Conservation (phyloP, 495 filamentous ascomycete species). For the Polyplosphaeria fusca region DNA sequence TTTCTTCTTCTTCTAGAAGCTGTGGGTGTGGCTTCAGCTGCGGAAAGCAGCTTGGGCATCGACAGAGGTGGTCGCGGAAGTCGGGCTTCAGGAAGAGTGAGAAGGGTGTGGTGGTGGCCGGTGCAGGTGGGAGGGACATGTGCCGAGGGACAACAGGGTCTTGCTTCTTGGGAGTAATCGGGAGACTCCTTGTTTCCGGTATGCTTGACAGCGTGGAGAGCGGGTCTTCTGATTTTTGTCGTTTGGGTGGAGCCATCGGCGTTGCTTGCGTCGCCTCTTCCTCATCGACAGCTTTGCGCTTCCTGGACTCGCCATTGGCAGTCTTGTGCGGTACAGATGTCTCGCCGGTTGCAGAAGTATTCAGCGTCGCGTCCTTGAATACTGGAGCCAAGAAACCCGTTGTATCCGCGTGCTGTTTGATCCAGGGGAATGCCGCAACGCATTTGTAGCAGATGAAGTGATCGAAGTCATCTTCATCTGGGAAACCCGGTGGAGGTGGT, state of each 20-base stretch:
- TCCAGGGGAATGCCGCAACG: constrained; percentile 82
- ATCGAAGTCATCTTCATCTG: constrained; percentile 82
- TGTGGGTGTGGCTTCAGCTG: constrained; percentile 65
- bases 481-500: constrained; percentile 78
- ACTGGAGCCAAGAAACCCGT: constrained; percentile 77
- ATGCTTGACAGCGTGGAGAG: constrained; percentile 11
- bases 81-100: constrained; percentile 74
- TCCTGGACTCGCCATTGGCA: constrained; percentile 49
- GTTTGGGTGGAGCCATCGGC: constrained; percentile 32
- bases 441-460: constrained; percentile 93
- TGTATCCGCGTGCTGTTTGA: constrained; percentile 83
- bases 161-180: constrained; percentile 36
- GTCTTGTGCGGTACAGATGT: constrained; percentile 26
- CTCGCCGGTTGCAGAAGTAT: constrained; percentile 12
- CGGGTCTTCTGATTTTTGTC: constrained; percentile 32
- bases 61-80: constrained; percentile 78
- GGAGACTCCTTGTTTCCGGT: constrained; percentile 22
- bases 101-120: constrained; percentile 54
- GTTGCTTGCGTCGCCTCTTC: constrained; percentile 22
- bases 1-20: constrained; percentile 89
- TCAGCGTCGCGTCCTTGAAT: constrained; percentile 36
- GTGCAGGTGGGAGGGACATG: constrained; percentile 45
- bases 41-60: constrained; percentile 73
- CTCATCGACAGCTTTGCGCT: constrained; percentile 70
- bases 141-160: constrained; percentile 43